A percentile compares a stretch with the other conserved stretches of the same genome.
phyloP scores from a whole-genome alignment of 805 yeast genomes.

The Candida xiaguanensis region DNA sequence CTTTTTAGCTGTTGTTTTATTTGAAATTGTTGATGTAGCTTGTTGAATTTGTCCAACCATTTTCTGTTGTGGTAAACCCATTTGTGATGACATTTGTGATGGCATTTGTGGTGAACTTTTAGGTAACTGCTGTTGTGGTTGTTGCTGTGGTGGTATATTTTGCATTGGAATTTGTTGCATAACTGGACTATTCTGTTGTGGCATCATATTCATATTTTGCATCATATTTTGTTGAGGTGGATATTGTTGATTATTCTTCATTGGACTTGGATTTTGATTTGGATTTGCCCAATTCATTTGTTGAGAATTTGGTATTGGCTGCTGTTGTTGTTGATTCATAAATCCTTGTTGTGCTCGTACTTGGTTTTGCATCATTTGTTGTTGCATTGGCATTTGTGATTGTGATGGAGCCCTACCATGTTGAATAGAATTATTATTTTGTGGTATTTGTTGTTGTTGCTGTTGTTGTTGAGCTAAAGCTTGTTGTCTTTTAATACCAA shows the following conservation, averaged over 20 bases:
- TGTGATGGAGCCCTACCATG: conserved; percentile 9
- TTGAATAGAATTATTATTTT: conserved; percentile 3
- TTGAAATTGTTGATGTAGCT: conserved; percentile 9
- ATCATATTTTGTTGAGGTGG: conserved; percentile 4
- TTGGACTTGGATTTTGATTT: conserved; percentile 4
- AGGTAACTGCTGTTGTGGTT: conserved; percentile 8
- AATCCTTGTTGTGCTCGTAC: conserved; percentile 10
- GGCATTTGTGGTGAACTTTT: conserved; percentile 8
- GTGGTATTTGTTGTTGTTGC: conserved; percentile 12
- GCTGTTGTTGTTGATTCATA: conserved; percentile 8
- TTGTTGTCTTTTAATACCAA: conserved; percentile 37
- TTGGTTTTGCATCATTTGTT: conserved; percentile 17
- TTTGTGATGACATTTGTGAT: conserved; percentile 10
- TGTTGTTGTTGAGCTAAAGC: conserved; percentile 11
- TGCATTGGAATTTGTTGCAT: conserved; percentile 8
- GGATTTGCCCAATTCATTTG: conserved; percentile 9
- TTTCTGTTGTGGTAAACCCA: conserved; percentile 15
- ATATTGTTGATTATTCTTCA: conserved; percentile 1
- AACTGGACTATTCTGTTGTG: conserved; percentile 18
- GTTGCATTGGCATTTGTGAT: conserved; percentile 16
- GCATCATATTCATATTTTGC: conserved; percentile 19
- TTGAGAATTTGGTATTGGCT: conserved; percentile 2
- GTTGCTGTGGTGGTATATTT: conserved; percentile 7
- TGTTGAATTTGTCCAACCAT: conserved; percentile 9
- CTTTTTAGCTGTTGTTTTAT: conserved; percentile 7